A percentile compares a stretch with the other conserved stretches of the same genome.
These are phyloP conservation scores for Aspergillus proliferans DNA, from an alignment of 2,329 filamentous ascomycete species.

Conservation along the genomic window DNA sequence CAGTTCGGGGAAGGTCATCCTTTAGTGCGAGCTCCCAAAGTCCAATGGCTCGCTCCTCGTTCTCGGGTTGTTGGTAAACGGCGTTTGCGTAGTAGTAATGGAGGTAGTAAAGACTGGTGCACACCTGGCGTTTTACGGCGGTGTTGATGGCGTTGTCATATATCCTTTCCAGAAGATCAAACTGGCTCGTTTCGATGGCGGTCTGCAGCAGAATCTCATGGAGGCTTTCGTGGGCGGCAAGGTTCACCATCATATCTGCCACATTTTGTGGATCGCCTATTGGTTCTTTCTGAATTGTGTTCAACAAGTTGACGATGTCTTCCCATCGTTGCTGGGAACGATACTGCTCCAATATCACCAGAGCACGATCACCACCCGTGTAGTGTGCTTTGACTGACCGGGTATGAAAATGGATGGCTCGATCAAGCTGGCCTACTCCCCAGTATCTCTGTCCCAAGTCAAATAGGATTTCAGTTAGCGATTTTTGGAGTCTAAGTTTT, in stretches of 20 bases:
- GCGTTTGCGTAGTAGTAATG: constrained; percentile 11
- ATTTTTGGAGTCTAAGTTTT: neutral
- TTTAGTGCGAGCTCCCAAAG: constrained; percentile 12
- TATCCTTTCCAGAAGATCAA: constrained; percentile 12
- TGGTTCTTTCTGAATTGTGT: neutral
- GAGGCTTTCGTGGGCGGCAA: constrained; percentile 8
- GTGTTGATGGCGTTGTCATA: constrained; percentile 15
- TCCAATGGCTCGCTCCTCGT: constrained; percentile 9
- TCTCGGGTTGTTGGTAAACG: constrained; percentile 7
- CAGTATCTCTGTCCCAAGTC: constrained; percentile 11
- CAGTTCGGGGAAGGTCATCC: constrained; percentile 11
- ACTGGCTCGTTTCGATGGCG: constrained; percentile 11
- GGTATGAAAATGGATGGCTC: constrained; percentile 8
- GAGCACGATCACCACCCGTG: constrained; percentile 6
- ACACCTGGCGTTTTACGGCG: constrained; percentile 3
- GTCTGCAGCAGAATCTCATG: constrained; percentile 10
- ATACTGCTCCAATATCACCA: constrained; percentile 8
- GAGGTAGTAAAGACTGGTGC: constrained; percentile 8
- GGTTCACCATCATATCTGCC: constrained; percentile 8
- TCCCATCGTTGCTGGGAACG: constrained; percentile 5
- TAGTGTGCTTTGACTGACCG: constrained; percentile 5
- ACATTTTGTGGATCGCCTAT: constrained; percentile 1
- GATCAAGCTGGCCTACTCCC: constrained; percentile 4
- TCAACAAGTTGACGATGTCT: constrained; percentile 5
- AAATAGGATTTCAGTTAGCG: constrained; percentile 11